These are phyloP conservation scores for Eutypella sp. DNA, from an alignment of 2,329 filamentous ascomycete genomes.

Conservation along the genomic window DNA sequence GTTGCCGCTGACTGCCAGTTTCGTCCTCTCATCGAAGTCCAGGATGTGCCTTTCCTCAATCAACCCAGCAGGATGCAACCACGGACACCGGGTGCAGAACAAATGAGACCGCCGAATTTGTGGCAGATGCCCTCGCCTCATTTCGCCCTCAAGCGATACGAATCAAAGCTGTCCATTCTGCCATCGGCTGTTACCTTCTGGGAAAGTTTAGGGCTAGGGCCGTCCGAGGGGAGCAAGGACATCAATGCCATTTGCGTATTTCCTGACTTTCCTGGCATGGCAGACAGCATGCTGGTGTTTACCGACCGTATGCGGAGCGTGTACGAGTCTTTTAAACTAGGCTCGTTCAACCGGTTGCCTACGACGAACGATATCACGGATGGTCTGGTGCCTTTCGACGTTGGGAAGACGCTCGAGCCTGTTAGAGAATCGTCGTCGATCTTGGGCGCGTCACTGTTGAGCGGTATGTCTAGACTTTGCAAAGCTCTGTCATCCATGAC, in stretches of 20 bases:
- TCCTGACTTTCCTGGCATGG: slow-evolving; percentile 59
- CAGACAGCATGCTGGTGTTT: slow-evolving; percentile 57
- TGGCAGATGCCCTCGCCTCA: slow-evolving; percentile 65
- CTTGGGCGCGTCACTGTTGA: slow-evolving; percentile 40
- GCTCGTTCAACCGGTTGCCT: slow-evolving; percentile 52
- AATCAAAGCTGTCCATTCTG: slow-evolving; percentile 65
- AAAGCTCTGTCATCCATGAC: slow-evolving; percentile 39
- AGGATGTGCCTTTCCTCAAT: slow-evolving; percentile 50
- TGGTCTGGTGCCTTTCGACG: slow-evolving; percentile 46
- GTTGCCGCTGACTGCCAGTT: slow-evolving; percentile 36
- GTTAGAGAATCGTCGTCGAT: slow-evolving; percentile 37
- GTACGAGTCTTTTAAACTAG: slow-evolving; percentile 71
- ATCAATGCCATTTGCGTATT: slow-evolving; percentile 66
- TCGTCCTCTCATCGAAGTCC: slow-evolving; percentile 51
- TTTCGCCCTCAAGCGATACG: slow-evolving; percentile 65
- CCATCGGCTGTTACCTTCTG: slow-evolving; percentile 74
- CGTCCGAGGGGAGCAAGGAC: slow-evolving; percentile 66
- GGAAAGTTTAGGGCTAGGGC: slow-evolving; percentile 73
- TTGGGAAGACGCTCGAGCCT: slow-evolving; percentile 38
- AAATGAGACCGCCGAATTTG: slow-evolving; percentile 45
- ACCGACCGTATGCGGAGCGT: slow-evolving; percentile 62
- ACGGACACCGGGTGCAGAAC: slow-evolving; percentile 42
- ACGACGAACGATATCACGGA: slow-evolving; percentile 38
- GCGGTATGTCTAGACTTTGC: slow-evolving; percentile 44
- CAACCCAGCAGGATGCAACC: slow-evolving; percentile 49